These are phyloP conservation scores for Tetracladium marchalianum DNA, from an alignment of 495 filamentous ascomycete genomes.

Conservation along the genomic window DNA sequence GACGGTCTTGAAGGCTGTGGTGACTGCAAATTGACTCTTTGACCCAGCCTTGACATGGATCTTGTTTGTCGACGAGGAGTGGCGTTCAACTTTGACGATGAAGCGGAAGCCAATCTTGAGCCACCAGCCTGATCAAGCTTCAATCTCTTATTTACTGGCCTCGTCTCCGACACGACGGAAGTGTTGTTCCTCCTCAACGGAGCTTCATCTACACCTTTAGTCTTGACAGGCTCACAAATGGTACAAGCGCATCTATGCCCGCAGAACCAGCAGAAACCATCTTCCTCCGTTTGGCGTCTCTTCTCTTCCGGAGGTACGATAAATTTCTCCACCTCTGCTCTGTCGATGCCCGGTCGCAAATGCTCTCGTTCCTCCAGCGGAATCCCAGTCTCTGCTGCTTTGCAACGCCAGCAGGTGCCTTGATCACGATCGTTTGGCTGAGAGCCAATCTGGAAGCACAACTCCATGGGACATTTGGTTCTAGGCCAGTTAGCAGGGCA, in stretches of 20 bases:
- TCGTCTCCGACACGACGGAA: neutral
- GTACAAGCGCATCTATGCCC: neutral
- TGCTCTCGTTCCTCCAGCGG: neutral
- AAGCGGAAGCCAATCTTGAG: neutral
- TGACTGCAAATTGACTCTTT: neutral
- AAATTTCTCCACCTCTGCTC: slow-evolving; percentile 7
- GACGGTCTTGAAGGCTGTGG: neutral
- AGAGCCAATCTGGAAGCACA: slow-evolving; percentile 12
- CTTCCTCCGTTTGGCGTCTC: slow-evolving; percentile 3
- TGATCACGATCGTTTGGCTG: neutral
- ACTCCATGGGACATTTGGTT: slow-evolving; percentile 14
- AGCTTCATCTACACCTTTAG: neutral
- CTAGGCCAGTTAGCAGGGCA: slow-evolving; percentile 15
- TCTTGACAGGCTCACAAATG: neutral
- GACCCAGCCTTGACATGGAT: no score
- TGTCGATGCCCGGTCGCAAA: slow-evolving; percentile 13
- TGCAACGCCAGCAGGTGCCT: slow-evolving; percentile 16
- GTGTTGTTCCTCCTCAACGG: no score
- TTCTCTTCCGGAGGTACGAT: neutral
- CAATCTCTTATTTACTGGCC: slow-evolving; percentile 2
- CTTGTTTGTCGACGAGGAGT: no score
- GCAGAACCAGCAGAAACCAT: slow-evolving; percentile 12
- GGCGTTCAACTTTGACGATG: no score
- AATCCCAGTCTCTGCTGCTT: neutral
- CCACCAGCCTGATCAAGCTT: neutral